Evolutionary conservation across 2,329 filamentous ascomycete species (phyloP).

Genomic region (Fusarium sp.): DNA sequence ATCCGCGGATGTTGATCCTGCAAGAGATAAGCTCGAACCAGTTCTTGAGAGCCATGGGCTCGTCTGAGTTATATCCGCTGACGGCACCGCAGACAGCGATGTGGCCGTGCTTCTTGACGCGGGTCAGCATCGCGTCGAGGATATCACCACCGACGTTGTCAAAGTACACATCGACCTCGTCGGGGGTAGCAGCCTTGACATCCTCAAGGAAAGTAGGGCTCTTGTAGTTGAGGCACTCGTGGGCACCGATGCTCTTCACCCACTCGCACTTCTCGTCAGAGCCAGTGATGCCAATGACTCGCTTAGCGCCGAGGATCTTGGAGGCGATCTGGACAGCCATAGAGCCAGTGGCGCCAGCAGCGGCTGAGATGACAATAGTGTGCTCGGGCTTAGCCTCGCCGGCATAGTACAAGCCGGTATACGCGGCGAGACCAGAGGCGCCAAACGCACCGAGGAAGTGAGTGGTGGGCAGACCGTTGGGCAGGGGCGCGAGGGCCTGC

Average conservation of each 20-base stretch:
- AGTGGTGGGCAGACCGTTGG: constrained; percentile 35
- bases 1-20: constrained; percentile 39
- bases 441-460: constrained; percentile 45
- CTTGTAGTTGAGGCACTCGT: constrained; percentile 45
- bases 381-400: constrained; percentile 42
- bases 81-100: constrained; percentile 43
- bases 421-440: constrained; percentile 41
- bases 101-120: constrained; percentile 40
- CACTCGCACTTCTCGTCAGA: constrained; percentile 44
- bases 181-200: constrained; percentile 39
- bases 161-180: constrained; percentile 45
- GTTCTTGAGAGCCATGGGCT: constrained; percentile 42
- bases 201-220: constrained; percentile 43
- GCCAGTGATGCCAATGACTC: constrained; percentile 43
- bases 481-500: constrained; percentile 39
- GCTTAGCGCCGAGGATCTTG: constrained; percentile 42
- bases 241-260: constrained; percentile 41
- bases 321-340: constrained; percentile 45
- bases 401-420: constrained; percentile 38
- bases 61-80: constrained; percentile 40
- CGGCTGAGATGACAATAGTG: constrained; percentile 44
- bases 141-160: constrained; percentile 44
- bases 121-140: constrained; percentile 42
- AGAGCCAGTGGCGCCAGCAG: constrained; percentile 43
- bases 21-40: constrained; percentile 44